A percentile compares a stretch with the other conserved stretches of the same genome.
Evolutionary conservation across 2,329 filamentous ascomycete species (phyloP).

Genomic region (Fulvia fulva): DNA sequence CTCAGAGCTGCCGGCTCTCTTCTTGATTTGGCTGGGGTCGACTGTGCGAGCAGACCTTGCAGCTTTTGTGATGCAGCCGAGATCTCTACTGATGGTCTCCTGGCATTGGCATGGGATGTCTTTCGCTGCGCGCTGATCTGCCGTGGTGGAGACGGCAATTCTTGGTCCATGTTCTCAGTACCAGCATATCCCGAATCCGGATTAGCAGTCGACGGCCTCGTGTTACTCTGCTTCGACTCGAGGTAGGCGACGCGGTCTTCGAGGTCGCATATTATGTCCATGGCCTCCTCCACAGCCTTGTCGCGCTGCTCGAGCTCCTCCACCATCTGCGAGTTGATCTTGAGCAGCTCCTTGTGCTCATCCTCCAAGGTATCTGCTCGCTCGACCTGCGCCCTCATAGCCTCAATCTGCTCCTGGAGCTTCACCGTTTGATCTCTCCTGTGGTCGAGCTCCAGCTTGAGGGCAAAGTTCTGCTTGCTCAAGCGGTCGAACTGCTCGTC

Average conservation of each 20-base stretch:
- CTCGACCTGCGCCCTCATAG: conserved; percentile 51
- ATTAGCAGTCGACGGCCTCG: conserved; percentile 33
- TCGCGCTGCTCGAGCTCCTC: conserved; percentile 64
- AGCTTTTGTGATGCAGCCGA: conserved; percentile 25
- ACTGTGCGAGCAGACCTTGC: conserved; percentile 19
- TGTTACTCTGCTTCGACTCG: conserved; percentile 24
- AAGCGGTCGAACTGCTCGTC: conserved; percentile 65
- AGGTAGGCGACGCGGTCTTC: conserved; percentile 46
- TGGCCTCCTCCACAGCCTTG: conserved; percentile 66
- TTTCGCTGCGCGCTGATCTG: conserved; percentile 5
- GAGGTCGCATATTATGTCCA: conserved; percentile 63
- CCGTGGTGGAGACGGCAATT: conserved; percentile 26
- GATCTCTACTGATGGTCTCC: conserved; percentile 15
- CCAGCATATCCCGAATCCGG: conserved; percentile 35
- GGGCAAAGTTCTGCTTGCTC: conserved; percentile 72
- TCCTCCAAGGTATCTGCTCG: conserved; percentile 32
- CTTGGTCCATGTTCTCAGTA: conserved; percentile 31
- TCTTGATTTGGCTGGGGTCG: conserved; percentile 24
- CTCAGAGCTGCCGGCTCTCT: conserved; percentile 32
- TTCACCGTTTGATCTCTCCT: conserved; percentile 60
- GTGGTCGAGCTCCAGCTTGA: conserved; percentile 70
- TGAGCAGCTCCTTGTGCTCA: conserved; percentile 49
- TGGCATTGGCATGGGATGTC: conserved; percentile 9
- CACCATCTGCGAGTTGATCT: conserved; percentile 57
- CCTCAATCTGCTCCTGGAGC: conserved; percentile 56